Evolutionary conservation across 2,329 filamentous ascomycete species (phyloP), one percentile per base, ranked within the genome.

Genomic region (Neopestalotiopsis sp.): DNA sequence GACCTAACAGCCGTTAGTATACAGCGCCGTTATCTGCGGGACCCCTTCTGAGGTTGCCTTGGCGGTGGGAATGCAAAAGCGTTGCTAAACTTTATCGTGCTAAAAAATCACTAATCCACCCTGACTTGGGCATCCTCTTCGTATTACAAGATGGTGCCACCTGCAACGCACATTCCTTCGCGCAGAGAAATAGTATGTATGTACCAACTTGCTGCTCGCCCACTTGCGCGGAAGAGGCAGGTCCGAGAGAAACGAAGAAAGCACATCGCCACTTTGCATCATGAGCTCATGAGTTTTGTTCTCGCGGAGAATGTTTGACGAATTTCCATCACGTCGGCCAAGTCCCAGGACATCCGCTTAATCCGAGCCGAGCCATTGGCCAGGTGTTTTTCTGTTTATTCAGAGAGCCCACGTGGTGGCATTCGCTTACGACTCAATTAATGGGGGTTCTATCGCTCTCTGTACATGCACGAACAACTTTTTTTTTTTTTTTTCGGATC

Each of bases 161-260:
- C n/a, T 49, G 24, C 34, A 7, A 10, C 34, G 10, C 34, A 10
- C 34, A 38, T 10, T 38, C 34, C 34, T 38, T 38, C 34, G 24
- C 24, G 24, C 24, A 28, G 24, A 28, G 24, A 28, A 28, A 38
- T 7, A 38, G 34, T 10, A 38, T 7, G 34, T 38, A 28, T 28
- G 24, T 28, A 28, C 24, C 24, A 28, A 28, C 34, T n/a, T 52
- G 45, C 20, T n/a, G n/a, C 45, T 52, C 17, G 14, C 17, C 45
- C 45, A 52, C 45, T 52, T 52, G 45, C n/a, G 45, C 45, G 45
- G 45, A 52, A 52, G 45, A 52, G 45, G 45, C 45, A 52, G 45
- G 45, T 52, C 45, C 45, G 45, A 52, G 45, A 52, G 24, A 28
- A 28, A 28, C 24, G 3, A 28, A 9, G 17, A n/a, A 52, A 20